Percentiles rank a stretch among this genome's conserved stretches.
phyloP scores from a whole-genome alignment of 192 early-diverging fungal species.

The Umbelopsis vinacea region DNA sequence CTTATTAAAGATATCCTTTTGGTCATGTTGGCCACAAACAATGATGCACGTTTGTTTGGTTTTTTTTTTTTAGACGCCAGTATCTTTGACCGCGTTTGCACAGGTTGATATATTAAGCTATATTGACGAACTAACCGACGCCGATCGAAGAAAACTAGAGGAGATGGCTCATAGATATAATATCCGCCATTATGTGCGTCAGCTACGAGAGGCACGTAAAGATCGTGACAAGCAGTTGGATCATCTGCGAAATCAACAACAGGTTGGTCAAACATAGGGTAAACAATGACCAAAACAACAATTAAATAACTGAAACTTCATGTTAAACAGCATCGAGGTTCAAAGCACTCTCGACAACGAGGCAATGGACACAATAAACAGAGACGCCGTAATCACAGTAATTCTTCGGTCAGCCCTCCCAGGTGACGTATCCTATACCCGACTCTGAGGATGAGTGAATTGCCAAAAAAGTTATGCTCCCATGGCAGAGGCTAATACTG shows the following conservation, averaged over 20 bases:
- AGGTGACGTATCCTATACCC: background rate
- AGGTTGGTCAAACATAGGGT: slow-evolving; percentile 21
- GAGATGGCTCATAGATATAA: slow-evolving; percentile 50
- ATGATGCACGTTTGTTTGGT: slow-evolving; percentile 3
- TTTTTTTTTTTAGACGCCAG: background rate
- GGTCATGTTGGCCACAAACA: background rate
- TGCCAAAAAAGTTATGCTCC: too few relatives aligned
- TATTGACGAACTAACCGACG: slow-evolving; percentile 46
- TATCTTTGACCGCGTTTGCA: slow-evolving; percentile 34
- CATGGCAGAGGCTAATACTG: background rate
- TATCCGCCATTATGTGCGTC: slow-evolving; percentile 43
- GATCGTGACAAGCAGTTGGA: slow-evolving; percentile 42
- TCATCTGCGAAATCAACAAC: slow-evolving; percentile 32
- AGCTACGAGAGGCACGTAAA: slow-evolving; percentile 44
- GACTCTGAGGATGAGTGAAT: too few relatives aligned
- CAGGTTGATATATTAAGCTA: slow-evolving; percentile 47
- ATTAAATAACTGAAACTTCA: background rate
- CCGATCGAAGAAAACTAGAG: slow-evolving; percentile 47
- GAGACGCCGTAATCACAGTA: slow-evolving; percentile 12
- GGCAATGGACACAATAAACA: background rate
- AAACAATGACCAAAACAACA: background rate
- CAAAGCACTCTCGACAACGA: slow-evolving; percentile 6
- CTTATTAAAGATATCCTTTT: slow-evolving; percentile 50
- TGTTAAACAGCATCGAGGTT: background rate
- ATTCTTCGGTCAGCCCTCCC: background rate